Evolutionary conservation across 495 filamentous ascomycete genomes (phyloP).

Genomic region (Darksidea phi): DNA sequence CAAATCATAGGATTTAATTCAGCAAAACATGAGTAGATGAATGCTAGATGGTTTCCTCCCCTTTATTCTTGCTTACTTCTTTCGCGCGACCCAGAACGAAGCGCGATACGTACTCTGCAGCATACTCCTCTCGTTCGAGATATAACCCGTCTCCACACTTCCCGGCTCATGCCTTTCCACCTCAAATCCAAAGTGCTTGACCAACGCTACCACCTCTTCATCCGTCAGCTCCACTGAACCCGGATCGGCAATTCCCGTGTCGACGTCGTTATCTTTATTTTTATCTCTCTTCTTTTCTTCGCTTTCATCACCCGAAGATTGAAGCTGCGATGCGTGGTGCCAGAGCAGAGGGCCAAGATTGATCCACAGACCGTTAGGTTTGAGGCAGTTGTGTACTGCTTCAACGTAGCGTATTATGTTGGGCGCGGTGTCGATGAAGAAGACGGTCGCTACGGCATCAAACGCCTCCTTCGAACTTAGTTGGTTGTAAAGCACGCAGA

Average conservation of each 20-base stretch:
- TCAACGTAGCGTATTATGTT: slow-evolving; percentile 88
- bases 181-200: slow-evolving; percentile 74
- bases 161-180: slow-evolving; percentile 48
- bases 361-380: slow-evolving; percentile 75
- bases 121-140: slow-evolving; percentile 81
- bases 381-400: slow-evolving; percentile 73
- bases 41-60: not conserved
- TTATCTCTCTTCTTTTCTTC: not conserved
- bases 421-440: slow-evolving; percentile 96
- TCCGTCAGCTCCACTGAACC: slow-evolving; percentile 84
- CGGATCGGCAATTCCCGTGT: slow-evolving; percentile 66
- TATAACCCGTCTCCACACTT: slow-evolving; percentile 70
- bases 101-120: slow-evolving; percentile 74
- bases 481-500: slow-evolving; percentile 69
- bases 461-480: slow-evolving; percentile 59
- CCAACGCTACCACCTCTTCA: slow-evolving; percentile 76
- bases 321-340: slow-evolving; percentile 59
- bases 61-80: slow-evolving; percentile 41
- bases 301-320: slow-evolving; percentile 43
- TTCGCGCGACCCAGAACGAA: slow-evolving; percentile 81
- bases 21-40: slow-evolving; percentile 3
- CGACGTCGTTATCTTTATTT: slow-evolving; percentile 8
- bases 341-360: slow-evolving; percentile 90
- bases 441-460: slow-evolving; percentile 83
- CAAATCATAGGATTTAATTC: too few relatives aligned